Evolutionary conservation across 2,329 filamentous ascomycete genomes (phyloP).

Genomic region (Penicillium sp.): DNA sequence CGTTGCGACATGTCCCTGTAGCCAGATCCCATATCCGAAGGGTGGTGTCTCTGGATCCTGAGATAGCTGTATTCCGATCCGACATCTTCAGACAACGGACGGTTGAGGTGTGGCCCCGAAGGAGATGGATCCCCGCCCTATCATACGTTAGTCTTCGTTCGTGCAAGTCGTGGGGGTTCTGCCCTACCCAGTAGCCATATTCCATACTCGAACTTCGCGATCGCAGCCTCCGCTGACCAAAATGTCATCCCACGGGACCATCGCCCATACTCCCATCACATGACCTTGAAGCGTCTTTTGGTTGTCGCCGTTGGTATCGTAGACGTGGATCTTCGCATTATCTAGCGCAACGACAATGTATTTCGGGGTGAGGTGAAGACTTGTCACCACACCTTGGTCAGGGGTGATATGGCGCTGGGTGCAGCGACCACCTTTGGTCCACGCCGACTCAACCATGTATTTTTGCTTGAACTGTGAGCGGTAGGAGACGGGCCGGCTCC

Average conservation of each 20-base stretch:
- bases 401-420: constrained; percentile 87
- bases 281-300: constrained; percentile 90
- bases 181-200: constrained; percentile 81
- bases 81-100: constrained; percentile 98
- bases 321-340: constrained; percentile 98
- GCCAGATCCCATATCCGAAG: constrained; percentile 92
- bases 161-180: constrained; percentile 11
- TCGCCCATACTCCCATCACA: constrained; percentile 99
- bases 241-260: constrained; percentile 96
- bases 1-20: constrained; percentile 83
- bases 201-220: constrained; percentile 94
- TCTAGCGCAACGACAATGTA: constrained; percentile 98
- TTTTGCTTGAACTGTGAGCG: constrained; percentile 97
- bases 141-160: constrained; percentile 5
- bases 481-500: constrained; percentile 74
- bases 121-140: constrained; percentile 73
- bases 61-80: constrained; percentile 89
- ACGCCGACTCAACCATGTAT: constrained; percentile 95
- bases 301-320: constrained; percentile 84
- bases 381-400: constrained; percentile 95
- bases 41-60: constrained; percentile 91
- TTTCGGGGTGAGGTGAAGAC: constrained; percentile 86
- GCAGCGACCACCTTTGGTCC: constrained; percentile 86
- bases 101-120: constrained; percentile 94
- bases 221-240: constrained; percentile 96